These are phyloP conservation scores for Boletus tomentosulus DNA, from an alignment of 768 basidiomycete species.

Conservation along the genomic window DNA sequence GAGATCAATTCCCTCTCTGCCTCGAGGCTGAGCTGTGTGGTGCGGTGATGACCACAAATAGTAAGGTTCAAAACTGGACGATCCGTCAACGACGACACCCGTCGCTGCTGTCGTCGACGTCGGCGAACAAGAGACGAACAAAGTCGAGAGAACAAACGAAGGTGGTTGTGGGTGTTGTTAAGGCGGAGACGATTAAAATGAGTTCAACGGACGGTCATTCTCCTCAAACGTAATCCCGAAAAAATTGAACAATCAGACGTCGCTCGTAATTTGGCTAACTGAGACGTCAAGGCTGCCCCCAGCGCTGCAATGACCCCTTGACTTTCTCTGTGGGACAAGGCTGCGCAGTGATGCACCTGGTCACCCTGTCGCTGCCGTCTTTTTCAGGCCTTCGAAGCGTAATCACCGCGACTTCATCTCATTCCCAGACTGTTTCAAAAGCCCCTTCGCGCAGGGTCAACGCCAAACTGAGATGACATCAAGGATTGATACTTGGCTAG, in stretches of 20 bases:
- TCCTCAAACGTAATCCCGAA: conserved; percentile 13
- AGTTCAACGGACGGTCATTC: neutral
- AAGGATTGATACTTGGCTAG: neutral
- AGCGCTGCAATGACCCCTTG: neutral
- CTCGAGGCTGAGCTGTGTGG: conserved; percentile 29
- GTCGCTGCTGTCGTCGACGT: conserved; percentile 6
- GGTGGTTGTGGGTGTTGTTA: conserved; percentile 15
- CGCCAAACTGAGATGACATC: conserved; percentile 13
- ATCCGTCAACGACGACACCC: conserved; percentile 4
- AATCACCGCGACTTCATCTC: conserved; percentile 3
- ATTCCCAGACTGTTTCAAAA: conserved; percentile 4
- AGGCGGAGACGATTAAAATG: conserved; percentile 18
- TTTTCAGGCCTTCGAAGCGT: conserved; percentile 1
- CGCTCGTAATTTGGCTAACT: neutral
- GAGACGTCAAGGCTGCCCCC: conserved; percentile 10
- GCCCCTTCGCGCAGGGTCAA: neutral
- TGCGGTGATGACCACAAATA: conserved; percentile 18
- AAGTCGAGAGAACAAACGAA: conserved; percentile 14
- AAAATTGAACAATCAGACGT: neutral
- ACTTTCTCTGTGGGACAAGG: conserved; percentile 5
- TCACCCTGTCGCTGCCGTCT: neutral
- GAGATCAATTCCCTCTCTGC: conserved; percentile 22
- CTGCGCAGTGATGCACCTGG: conserved; percentile 5
- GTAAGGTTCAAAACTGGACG: conserved; percentile 17
- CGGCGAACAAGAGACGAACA: neutral